A percentile compares a stretch with the other conserved stretches of the same genome.
These are phyloP conservation scores for Exophiala mesophila DNA, from an alignment of 2,329 filamentous ascomycete genomes.

Conservation along the genomic window DNA sequence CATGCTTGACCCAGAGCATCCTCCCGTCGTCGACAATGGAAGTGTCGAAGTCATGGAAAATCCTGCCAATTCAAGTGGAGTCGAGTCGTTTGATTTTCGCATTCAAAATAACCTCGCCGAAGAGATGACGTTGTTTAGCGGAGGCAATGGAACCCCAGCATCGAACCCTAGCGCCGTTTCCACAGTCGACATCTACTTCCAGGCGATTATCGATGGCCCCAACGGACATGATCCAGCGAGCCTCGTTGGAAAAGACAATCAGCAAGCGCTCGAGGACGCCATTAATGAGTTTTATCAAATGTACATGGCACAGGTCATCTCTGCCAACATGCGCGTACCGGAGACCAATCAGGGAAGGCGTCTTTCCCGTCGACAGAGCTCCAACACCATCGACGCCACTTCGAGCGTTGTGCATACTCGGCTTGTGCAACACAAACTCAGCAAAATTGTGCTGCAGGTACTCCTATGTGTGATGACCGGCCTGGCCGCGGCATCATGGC, in stretches of 20 bases:
- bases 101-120: constrained; percentile 26
- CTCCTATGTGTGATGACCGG: constrained; percentile 21
- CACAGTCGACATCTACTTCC: constrained; percentile 23
- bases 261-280: constrained; percentile 14
- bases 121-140: constrained; percentile 21
- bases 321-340: constrained; percentile 22
- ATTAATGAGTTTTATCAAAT: constrained; percentile 22
- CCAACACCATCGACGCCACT: constrained; percentile 5
- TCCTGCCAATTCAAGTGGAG: constrained; percentile 11
- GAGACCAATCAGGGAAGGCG: constrained; percentile 5
- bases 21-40: constrained; percentile 11
- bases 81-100: constrained; percentile 24
- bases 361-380: constrained; percentile 9
- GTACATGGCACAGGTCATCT: constrained; percentile 27
- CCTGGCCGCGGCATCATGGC: constrained; percentile 17
- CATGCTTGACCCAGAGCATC: constrained; percentile 16
- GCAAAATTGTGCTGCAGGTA: constrained; percentile 24
- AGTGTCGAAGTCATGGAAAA: constrained; percentile 17
- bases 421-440: constrained; percentile 23
- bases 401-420: constrained; percentile 22
- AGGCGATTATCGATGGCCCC: constrained; percentile 22
- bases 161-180: constrained; percentile 9
- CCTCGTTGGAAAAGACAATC: constrained; percentile 15
- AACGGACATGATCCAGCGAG: constrained; percentile 13
- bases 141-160: constrained; percentile 10